Percentiles rank a stretch among this genome's conserved stretches.
Evolutionary conservation across 495 filamentous ascomycete species (phyloP).

Genomic region (Cercophora scortea): DNA sequence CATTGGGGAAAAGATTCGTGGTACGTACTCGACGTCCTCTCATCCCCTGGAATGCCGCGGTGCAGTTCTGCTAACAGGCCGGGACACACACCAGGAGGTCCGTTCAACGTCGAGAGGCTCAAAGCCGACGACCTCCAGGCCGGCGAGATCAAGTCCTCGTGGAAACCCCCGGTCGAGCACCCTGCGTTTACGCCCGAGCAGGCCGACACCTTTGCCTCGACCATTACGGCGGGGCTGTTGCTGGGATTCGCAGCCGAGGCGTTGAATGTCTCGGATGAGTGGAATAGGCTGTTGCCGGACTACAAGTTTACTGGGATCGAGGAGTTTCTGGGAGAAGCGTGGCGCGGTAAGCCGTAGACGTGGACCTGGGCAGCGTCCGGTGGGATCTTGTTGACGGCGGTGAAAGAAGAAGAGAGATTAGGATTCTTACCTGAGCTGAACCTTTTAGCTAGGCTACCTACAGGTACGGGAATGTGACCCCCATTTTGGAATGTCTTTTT

Average conservation of each 20-base stretch:
- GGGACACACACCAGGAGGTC: conserved; percentile 16
- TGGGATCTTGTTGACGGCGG: too few species aligned
- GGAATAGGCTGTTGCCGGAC: conserved; percentile 45
- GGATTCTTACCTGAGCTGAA: too few species aligned
- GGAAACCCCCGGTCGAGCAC: conserved; percentile 34
- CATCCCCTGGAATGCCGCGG: neutral
- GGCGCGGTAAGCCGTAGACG: neutral
- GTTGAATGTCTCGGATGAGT: conserved; percentile 41
- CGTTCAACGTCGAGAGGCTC: conserved; percentile 38
- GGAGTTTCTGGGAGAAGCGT: conserved; percentile 30
- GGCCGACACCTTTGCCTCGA: conserved; percentile 22
- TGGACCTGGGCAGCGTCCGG: too few species aligned
- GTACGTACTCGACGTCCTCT: neutral
- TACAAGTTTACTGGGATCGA: conserved; percentile 43
- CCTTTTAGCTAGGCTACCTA: too few species aligned
- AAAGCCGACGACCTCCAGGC: conserved; percentile 37
- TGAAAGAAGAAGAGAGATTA: too few species aligned
- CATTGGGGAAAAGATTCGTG: conserved; percentile 37
- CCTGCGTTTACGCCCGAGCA: conserved; percentile 35
- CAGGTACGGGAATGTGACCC: too few species aligned
- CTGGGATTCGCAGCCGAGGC: conserved; percentile 32
- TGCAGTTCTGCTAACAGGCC: neutral
- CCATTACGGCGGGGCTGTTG: conserved; percentile 32
- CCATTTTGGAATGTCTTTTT: too few species aligned
- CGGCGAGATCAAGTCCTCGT: conserved; percentile 38